phyloP scores from a whole-genome alignment of 169 alveolate species.

The Eimeria necatrix region DNA sequence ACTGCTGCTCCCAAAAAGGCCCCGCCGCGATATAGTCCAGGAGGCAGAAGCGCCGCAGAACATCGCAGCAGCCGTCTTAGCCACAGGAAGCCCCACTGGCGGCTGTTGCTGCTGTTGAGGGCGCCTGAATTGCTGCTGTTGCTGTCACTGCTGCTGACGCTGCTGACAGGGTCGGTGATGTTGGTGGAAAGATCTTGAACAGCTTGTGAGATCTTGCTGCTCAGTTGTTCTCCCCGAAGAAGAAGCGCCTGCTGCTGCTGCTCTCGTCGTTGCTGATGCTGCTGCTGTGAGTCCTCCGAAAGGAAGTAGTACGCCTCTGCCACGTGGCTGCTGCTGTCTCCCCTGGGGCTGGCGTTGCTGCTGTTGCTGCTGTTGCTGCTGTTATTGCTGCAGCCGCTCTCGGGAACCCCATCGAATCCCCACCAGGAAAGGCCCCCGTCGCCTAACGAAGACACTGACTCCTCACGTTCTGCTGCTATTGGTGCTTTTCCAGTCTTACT shows the following conservation, averaged over 20 bases:
- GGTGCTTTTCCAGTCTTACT: background rate
- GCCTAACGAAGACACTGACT: background rate
- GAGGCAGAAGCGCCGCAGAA: conserved; percentile 59
- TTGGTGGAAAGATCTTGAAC: background rate
- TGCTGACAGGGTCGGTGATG: background rate
- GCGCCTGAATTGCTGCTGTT: background rate
- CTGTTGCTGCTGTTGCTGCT: conserved; percentile 37
- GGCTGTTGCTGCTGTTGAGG: background rate
- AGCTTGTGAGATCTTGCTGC: background rate
- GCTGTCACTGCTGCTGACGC: background rate
- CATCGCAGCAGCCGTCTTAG: conserved; percentile 45
- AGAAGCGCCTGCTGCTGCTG: conserved; percentile 16
- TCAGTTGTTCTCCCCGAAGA: background rate
- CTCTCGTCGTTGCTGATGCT: background rate
- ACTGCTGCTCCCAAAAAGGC: background rate
- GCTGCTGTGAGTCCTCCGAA: conserved; percentile 19
- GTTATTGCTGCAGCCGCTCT: background rate
- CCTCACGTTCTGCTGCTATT: background rate
- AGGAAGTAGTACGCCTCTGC: background rate
- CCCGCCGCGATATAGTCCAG: conserved; percentile 32
- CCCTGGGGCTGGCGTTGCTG: background rate
- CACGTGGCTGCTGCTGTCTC: conserved; percentile 16
- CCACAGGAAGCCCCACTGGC: conserved; percentile 36
- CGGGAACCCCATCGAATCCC: background rate
- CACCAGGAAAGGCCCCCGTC: conserved; percentile 18